phyloP scores from a whole-genome alignment of 495 filamentous ascomycete species.

The Pyrenula aspistea region DNA sequence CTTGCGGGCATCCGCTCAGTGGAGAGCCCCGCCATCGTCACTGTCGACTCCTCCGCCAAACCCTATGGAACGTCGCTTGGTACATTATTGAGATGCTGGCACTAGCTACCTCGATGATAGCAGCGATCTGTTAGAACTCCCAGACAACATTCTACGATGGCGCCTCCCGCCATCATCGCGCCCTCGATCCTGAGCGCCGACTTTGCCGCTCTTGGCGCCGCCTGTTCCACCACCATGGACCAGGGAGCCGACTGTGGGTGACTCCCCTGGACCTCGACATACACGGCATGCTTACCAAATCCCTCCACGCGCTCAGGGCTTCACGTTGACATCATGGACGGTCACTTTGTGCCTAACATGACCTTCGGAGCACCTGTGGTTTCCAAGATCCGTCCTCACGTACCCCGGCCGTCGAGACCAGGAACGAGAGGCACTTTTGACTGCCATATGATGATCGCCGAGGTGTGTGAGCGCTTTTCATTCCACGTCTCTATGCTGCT shows the following conservation, averaged over 20 bases:
- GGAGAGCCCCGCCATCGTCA: not conserved
- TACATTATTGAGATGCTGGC: too few species aligned
- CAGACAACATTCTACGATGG: slow-evolving; percentile 38
- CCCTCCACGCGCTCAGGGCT: slow-evolving; percentile 12
- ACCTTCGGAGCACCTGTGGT: slow-evolving; percentile 94
- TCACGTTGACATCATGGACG: slow-evolving; percentile 83
- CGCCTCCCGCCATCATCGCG: slow-evolving; percentile 84
- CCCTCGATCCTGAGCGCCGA: slow-evolving; percentile 96
- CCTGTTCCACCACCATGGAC: slow-evolving; percentile 70
- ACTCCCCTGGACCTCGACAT: slow-evolving; percentile 43
- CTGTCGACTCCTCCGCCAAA: not conserved
- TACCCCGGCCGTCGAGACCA: slow-evolving; percentile 45
- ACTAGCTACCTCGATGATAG: too few species aligned
- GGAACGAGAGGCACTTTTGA: slow-evolving; percentile 85
- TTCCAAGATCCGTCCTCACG: slow-evolving; percentile 77
- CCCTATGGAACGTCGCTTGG: too few species aligned
- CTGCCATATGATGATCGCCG: slow-evolving; percentile 99
- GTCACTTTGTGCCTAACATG: slow-evolving; percentile 97
- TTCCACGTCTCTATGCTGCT: not conserved
- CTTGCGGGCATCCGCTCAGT: not conserved
- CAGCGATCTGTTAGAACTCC: too few species aligned
- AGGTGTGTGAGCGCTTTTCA: slow-evolving; percentile 39
- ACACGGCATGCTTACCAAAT: not conserved
- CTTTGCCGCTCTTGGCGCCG: slow-evolving; percentile 75
- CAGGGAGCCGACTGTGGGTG: slow-evolving; percentile 64